A percentile compares a stretch with the other conserved stretches of the same genome.
These are phyloP conservation scores for Neonectria punicea DNA, from an alignment of 2,329 filamentous ascomycete genomes.

Conservation along the genomic window DNA sequence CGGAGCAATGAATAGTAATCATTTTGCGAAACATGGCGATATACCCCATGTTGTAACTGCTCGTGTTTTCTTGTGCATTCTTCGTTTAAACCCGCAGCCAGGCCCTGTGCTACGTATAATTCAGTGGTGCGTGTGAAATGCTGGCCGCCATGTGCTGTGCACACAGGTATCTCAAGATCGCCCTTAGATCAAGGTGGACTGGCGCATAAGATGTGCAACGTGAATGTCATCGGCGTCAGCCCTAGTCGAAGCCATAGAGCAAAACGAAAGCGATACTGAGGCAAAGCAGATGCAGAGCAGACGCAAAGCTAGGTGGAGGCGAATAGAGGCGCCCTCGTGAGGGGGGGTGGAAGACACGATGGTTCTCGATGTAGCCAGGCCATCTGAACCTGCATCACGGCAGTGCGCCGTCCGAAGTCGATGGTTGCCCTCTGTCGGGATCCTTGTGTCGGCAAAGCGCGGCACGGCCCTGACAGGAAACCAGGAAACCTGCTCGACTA, in stretches of 20 bases:
- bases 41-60: conserved; percentile 1
- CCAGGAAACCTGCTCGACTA: conserved; percentile 6
- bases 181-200: conserved; percentile 9
- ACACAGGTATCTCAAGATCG: conserved; percentile 7
- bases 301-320: conserved; percentile 3
- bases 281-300: neutral
- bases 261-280: neutral
- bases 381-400: conserved; percentile 25
- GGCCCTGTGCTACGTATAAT: neutral
- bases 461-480: conserved; percentile 22
- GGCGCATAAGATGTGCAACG: conserved; percentile 11
- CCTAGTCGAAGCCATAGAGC: conserved; percentile 12
- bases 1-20: conserved; percentile 10
- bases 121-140: conserved; percentile 6
- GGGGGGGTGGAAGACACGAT: conserved; percentile 4
- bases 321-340: conserved; percentile 5
- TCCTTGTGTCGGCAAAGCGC: conserved; percentile 34
- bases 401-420: conserved; percentile 32
- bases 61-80: neutral
- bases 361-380: conserved; percentile 3
- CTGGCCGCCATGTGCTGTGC: conserved; percentile 21
- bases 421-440: conserved; percentile 28
- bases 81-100: conserved; percentile 3
- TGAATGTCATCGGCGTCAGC: conserved; percentile 15
- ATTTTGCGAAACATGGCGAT: conserved; percentile 11